phyloP scores from a whole-genome alignment of 176 grass and related monocot genomes.

The Avena sativa region DNA sequence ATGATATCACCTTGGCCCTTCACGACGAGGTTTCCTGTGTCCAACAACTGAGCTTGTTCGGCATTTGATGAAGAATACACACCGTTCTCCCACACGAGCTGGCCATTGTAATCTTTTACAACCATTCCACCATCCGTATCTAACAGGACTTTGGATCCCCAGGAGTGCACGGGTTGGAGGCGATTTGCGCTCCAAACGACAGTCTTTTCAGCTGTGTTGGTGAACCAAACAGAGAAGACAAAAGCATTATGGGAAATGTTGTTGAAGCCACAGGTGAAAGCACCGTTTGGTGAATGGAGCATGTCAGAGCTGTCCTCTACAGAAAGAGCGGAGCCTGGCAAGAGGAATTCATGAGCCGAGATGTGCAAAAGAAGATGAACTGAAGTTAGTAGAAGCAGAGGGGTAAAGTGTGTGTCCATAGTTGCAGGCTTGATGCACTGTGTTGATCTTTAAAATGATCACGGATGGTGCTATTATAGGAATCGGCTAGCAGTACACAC shows the following conservation, averaged over 20 bases:
- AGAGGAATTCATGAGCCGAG: conserved; percentile 41
- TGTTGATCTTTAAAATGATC: not conserved
- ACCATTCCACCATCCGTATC: conserved; percentile 32
- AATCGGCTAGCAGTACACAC: not conserved
- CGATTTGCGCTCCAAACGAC: conserved; percentile 39
- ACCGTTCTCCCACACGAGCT: conserved; percentile 38
- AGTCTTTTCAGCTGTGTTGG: conserved; percentile 5
- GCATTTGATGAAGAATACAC: not conserved
- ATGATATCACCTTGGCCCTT: conserved; percentile 36
- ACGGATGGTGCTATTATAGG: not conserved
- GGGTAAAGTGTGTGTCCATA: conserved; percentile 8
- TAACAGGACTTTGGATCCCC: conserved; percentile 40
- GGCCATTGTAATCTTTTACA: conserved; percentile 40
- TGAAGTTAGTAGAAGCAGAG: conserved; percentile 9
- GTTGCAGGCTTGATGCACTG: not conserved
- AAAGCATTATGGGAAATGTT: conserved; percentile 31
- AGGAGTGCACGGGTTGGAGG: conserved; percentile 39
- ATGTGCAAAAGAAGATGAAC: not conserved
- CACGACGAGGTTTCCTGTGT: conserved; percentile 43
- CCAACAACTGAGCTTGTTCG: conserved; percentile 24
- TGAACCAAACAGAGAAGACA: conserved; percentile 52
- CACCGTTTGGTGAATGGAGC: conserved; percentile 31
- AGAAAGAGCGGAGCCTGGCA: conserved; percentile 17
- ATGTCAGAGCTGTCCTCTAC: conserved; percentile 24
- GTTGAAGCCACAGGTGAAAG: conserved; percentile 52